These are phyloP conservation scores for Coemansia sp. DNA, from an alignment of 192 early-diverging fungal species.

Conservation along the genomic window DNA sequence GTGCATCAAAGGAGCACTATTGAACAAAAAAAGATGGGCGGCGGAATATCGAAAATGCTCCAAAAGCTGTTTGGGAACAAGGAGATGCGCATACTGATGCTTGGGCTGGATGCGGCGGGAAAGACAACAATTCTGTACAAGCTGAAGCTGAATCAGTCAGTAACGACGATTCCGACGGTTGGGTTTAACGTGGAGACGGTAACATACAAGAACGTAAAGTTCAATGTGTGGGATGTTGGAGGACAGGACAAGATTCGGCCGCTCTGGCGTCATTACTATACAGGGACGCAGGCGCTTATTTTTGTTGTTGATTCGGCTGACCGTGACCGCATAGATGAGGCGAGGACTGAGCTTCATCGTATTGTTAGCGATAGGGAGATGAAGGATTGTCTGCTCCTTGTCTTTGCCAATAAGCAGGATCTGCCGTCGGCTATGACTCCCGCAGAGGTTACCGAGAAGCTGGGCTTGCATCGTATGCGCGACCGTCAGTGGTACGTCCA, in stretches of 20 bases:
- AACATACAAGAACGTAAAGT: slow-evolving; percentile 83
- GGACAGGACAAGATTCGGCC: slow-evolving; percentile 91
- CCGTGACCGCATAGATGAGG: slow-evolving; percentile 83
- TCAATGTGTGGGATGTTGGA: slow-evolving; percentile 84
- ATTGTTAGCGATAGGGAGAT: slow-evolving; percentile 83
- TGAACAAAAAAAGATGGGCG: slow-evolving; percentile 38
- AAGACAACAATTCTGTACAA: slow-evolving; percentile 60
- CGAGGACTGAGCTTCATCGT: slow-evolving; percentile 75
- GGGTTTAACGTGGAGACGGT: slow-evolving; percentile 88
- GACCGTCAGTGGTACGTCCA: slow-evolving; percentile 92
- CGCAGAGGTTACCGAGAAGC: slow-evolving; percentile 88
- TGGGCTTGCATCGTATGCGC: slow-evolving; percentile 83
- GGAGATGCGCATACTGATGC: slow-evolving; percentile 61
- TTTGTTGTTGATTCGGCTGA: slow-evolving; percentile 89
- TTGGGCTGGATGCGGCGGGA: slow-evolving; percentile 57
- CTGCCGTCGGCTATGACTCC: slow-evolving; percentile 84
- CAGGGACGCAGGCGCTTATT: slow-evolving; percentile 80
- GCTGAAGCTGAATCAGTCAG: slow-evolving; percentile 59
- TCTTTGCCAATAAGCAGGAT: slow-evolving; percentile 86
- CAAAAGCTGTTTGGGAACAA: slow-evolving; percentile 56
- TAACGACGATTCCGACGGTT: slow-evolving; percentile 57
- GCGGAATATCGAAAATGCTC: slow-evolving; percentile 56
- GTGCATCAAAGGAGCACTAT: neutral
- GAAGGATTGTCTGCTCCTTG: slow-evolving; percentile 76
- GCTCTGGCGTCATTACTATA: slow-evolving; percentile 84